Conservation (phyloP, 208 protist species). For the Angomonas ambiguus region DNA sequence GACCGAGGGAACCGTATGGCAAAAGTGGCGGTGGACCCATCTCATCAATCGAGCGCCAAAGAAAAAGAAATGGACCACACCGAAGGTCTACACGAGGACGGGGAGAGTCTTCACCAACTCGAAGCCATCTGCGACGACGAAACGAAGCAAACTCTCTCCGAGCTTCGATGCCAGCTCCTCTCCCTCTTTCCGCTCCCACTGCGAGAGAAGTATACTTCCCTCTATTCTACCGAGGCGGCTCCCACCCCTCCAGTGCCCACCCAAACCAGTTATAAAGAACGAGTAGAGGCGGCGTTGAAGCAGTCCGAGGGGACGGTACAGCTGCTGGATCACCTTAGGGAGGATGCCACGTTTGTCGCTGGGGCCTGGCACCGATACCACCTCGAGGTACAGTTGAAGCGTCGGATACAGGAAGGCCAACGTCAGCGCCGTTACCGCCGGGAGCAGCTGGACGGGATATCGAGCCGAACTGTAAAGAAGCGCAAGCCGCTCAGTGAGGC, state of each 20-base stretch:
- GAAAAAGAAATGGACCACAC: no score
- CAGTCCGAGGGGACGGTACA: slow-evolving; percentile 16
- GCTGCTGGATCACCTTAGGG: slow-evolving; percentile 34
- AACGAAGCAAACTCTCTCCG: neutral
- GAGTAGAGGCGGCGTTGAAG: neutral
- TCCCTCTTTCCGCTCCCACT: neutral
- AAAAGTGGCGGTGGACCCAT: no score
- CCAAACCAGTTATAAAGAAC: neutral
- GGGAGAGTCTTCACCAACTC: no score
- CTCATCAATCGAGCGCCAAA: no score
- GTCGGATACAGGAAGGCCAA: slow-evolving; percentile 23
- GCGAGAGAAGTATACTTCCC: neutral
- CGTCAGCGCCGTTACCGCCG: slow-evolving; percentile 20
- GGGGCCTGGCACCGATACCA: slow-evolving; percentile 45
- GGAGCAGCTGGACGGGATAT: no score
- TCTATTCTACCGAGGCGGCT: no score
- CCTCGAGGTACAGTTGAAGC: slow-evolving; percentile 27
- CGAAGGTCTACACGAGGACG: no score
- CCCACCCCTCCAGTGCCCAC: no score
- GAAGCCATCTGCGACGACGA: no score
- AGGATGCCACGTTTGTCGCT: slow-evolving; percentile 41
- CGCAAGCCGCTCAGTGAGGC: no score
- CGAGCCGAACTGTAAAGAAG: no score
- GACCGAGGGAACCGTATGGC: no score
- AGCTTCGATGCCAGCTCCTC: neutral